Evolutionary conservation across 1,284 basidiomycete genomes (phyloP).

Genomic region (Inonotus obliquus): DNA sequence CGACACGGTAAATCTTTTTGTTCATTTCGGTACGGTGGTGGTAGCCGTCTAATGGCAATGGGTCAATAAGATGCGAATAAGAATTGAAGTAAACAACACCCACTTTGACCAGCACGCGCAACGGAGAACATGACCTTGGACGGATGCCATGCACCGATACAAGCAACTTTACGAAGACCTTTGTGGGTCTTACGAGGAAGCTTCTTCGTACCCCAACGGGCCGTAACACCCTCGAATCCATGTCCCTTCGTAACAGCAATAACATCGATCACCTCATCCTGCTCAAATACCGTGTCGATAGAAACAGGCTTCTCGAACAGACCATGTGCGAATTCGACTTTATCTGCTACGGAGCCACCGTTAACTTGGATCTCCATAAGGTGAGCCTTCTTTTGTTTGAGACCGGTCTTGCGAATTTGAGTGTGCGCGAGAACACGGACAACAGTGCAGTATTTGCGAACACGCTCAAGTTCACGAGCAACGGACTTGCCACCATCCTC

Average conservation of each 20-base stretch:
- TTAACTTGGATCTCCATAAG: conserved; percentile 99
- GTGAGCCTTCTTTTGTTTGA: conserved; percentile 99
- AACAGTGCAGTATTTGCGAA: conserved; percentile 99
- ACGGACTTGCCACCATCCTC: conserved; percentile 93
- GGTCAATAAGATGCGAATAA: conserved; percentile 19
- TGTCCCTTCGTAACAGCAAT: conserved; percentile 99
- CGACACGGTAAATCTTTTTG: conserved; percentile 99
- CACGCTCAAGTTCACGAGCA: conserved; percentile 96
- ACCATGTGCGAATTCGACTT: conserved; percentile 94
- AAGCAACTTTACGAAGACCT: conserved; percentile 99
- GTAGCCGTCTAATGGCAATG: conserved; percentile 76
- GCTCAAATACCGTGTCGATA: conserved; percentile 85
- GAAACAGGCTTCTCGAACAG: conserved; percentile 98
- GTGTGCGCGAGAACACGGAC: conserved; percentile 99
- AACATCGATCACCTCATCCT: conserved; percentile 95
- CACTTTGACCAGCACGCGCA: conserved; percentile 98
- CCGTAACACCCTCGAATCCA: conserved; percentile 99
- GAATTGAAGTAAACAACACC: conserved; percentile 28
- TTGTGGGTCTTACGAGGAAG: conserved; percentile 99
- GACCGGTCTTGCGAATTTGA: conserved; percentile 96
- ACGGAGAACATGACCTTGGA: conserved; percentile 99
- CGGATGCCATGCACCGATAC: conserved; percentile 99
- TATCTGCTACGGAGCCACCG: conserved; percentile 95
- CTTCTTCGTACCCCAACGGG: conserved; percentile 99
- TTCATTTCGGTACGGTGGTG: conserved; percentile 98